These are phyloP conservation scores for Blastobotrys aristatus DNA, from an alignment of 1,139 yeast genomes.

Conservation along the genomic window DNA sequence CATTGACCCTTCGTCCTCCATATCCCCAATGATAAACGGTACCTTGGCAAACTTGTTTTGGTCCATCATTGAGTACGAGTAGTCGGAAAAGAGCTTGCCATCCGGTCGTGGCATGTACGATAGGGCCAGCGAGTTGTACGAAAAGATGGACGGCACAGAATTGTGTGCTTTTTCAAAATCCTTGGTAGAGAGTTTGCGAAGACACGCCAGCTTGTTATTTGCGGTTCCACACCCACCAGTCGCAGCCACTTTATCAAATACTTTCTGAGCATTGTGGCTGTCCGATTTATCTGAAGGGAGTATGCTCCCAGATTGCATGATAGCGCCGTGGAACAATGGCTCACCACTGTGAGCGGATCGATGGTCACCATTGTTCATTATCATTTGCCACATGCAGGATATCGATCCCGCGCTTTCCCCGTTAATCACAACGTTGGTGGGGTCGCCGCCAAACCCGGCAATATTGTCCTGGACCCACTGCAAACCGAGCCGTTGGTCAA, in stretches of 20 bases:
- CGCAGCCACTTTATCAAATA: slow-evolving; percentile 14
- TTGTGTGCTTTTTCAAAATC: slow-evolving; percentile 19
- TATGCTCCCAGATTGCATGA: slow-evolving; percentile 11
- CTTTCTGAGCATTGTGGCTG: background rate
- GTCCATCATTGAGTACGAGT: slow-evolving; percentile 12
- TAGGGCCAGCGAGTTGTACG: slow-evolving; percentile 16
- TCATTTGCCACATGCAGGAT: slow-evolving; percentile 30
- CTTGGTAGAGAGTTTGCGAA: slow-evolving; percentile 16
- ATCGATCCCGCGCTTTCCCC: slow-evolving; percentile 40
- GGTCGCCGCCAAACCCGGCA: slow-evolving; percentile 38
- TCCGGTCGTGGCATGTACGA: slow-evolving; percentile 22
- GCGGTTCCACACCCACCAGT: slow-evolving; percentile 15
- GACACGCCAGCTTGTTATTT: slow-evolving; percentile 18
- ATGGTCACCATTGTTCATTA: slow-evolving; percentile 24
- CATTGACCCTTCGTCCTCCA: slow-evolving; percentile 25
- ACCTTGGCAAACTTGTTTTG: slow-evolving; percentile 18
- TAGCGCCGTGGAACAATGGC: slow-evolving; percentile 7
- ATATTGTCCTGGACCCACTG: slow-evolving; percentile 39
- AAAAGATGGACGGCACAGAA: slow-evolving; percentile 14
- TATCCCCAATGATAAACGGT: slow-evolving; percentile 23
- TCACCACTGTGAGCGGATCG: slow-evolving; percentile 15
- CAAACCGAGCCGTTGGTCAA: slow-evolving; percentile 36
- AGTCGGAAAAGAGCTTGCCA: slow-evolving; percentile 17
- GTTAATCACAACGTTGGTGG: slow-evolving; percentile 33
- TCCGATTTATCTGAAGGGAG: slow-evolving; percentile 15